Evolutionary conservation across 2,329 filamentous ascomycete genomes (phyloP).

Genomic region (Apiospora sp.): DNA sequence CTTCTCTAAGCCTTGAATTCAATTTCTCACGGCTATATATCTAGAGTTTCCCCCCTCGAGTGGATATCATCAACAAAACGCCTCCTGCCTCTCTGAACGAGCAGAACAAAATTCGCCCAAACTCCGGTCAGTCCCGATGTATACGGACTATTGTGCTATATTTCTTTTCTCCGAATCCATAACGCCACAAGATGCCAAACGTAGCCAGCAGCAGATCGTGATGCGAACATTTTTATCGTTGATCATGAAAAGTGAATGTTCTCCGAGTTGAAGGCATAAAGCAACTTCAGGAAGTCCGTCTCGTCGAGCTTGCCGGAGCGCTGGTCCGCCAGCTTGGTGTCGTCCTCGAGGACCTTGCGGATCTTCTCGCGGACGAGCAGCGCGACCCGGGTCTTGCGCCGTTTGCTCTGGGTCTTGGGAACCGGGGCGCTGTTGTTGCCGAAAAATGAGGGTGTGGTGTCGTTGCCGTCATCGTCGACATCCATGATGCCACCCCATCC

Average conservation of each 20-base stretch:
- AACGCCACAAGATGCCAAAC: constrained; percentile 26
- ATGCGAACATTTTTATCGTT: background rate
- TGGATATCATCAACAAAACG: constrained; percentile 20
- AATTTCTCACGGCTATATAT: too few relatives aligned
- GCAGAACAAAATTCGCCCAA: background rate
- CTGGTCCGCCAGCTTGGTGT: constrained; percentile 82
- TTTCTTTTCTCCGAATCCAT: constrained; percentile 14
- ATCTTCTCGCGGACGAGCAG: constrained; percentile 89
- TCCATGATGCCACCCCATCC: constrained; percentile 58
- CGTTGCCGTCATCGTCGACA: constrained; percentile 57
- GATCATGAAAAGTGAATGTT: constrained; percentile 86
- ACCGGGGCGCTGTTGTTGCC: constrained; percentile 60
- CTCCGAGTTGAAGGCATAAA: constrained; percentile 86
- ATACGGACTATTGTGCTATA: background rate
- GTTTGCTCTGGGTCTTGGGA: constrained; percentile 70
- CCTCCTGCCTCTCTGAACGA: background rate
- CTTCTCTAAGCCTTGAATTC: too few relatives aligned
- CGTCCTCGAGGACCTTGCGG: constrained; percentile 80
- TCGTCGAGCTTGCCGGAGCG: constrained; percentile 88
- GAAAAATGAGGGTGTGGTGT: constrained; percentile 85
- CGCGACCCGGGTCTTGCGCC: constrained; percentile 80
- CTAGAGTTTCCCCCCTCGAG: too few relatives aligned
- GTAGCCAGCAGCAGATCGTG: constrained; percentile 10
- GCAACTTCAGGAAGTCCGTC: constrained; percentile 84
- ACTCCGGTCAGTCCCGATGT: constrained; percentile 9